Percentiles rank a stretch among this genome's conserved stretches.
Conservation (phyloP, 495 filamentous ascomycete species). For the Neohortaea acidophila region DNA sequence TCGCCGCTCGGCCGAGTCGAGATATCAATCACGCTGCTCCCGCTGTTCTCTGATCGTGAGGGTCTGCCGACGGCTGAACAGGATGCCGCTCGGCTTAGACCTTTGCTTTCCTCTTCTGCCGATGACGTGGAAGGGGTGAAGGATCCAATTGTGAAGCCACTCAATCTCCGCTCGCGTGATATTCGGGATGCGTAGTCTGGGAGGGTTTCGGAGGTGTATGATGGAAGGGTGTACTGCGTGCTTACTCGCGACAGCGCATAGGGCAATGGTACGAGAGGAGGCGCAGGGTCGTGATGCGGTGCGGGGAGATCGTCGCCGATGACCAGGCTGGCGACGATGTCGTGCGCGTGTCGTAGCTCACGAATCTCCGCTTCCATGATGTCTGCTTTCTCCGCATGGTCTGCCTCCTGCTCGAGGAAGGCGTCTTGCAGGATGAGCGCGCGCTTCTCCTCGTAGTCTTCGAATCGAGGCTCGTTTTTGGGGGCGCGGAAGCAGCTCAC, state of each 20-base stretch:
- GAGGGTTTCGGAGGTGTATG: conserved; percentile 11
- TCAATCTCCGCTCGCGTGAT: too few relatives aligned
- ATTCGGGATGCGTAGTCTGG: conserved; percentile 15
- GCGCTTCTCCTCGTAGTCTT: conserved; percentile 31
- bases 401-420: conserved; percentile 22
- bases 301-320: conserved; percentile 10
- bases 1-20: too few relatives aligned
- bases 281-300: conserved; percentile 16
- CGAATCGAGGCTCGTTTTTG: conserved; percentile 11
- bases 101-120: too few relatives aligned
- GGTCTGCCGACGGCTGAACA: too few relatives aligned
- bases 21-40: too few relatives aligned
- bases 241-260: not conserved
- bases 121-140: too few relatives aligned
- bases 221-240: conserved; percentile 11
- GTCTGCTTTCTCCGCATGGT: conserved; percentile 17
- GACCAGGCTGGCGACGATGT: conserved; percentile 22
- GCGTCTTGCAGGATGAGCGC: conserved; percentile 27
- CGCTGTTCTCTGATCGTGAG: too few relatives aligned
- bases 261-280: conserved; percentile 12
- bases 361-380: conserved; percentile 31
- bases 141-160: too few relatives aligned
- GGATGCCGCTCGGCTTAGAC: too few relatives aligned
- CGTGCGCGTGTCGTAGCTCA: conserved; percentile 23
- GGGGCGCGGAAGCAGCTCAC: conserved; percentile 12